A percentile compares a stretch with the other conserved stretches of the same genome.
Conservation (phyloP, 2,329 filamentous ascomycete species). For the Penicillium sp. region DNA sequence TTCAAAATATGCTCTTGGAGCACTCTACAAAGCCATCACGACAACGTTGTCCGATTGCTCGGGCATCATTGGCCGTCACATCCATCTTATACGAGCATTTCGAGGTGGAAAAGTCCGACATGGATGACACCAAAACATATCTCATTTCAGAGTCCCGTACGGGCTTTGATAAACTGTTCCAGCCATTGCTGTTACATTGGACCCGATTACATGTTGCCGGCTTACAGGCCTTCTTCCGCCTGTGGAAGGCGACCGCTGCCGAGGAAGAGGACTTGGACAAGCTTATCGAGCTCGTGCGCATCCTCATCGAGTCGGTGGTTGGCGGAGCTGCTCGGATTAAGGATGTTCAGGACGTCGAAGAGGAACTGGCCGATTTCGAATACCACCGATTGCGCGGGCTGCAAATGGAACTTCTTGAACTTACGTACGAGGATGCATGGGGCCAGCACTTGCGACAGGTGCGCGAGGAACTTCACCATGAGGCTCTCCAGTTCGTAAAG, state of each 20-base stretch:
- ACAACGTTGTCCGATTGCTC: conserved; percentile 75
- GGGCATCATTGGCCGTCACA: conserved; percentile 77
- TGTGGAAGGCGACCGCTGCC: conserved; percentile 87
- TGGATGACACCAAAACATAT: conserved; percentile 68
- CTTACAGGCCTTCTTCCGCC: conserved; percentile 74
- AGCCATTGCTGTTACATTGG: conserved; percentile 84
- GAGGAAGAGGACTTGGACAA: conserved; percentile 84
- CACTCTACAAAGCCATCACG: conserved; percentile 64
- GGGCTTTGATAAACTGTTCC: conserved; percentile 77
- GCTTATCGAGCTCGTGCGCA: conserved; percentile 79
- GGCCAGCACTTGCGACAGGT: conserved; percentile 79
- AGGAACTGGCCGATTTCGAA: conserved; percentile 77
- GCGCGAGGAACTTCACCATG: conserved; percentile 80
- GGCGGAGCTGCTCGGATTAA: conserved; percentile 72
- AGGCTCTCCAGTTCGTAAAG: conserved; percentile 91
- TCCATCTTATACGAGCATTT: conserved; percentile 90
- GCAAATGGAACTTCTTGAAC: conserved; percentile 85
- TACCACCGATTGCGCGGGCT: conserved; percentile 67
- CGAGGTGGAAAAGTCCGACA: conserved; percentile 74
- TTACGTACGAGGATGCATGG: conserved; percentile 92
- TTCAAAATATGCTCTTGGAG: conserved; percentile 84
- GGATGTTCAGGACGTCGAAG: conserved; percentile 77
- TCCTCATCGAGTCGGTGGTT: conserved; percentile 80
- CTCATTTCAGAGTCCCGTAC: conserved; percentile 64
- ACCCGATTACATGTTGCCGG: conserved; percentile 77